Evolutionary conservation across 257 asterid genomes (phyloP), one percentile per base, ranked within the genome.

Genomic region (Capsicum rhomboideum): DNA sequence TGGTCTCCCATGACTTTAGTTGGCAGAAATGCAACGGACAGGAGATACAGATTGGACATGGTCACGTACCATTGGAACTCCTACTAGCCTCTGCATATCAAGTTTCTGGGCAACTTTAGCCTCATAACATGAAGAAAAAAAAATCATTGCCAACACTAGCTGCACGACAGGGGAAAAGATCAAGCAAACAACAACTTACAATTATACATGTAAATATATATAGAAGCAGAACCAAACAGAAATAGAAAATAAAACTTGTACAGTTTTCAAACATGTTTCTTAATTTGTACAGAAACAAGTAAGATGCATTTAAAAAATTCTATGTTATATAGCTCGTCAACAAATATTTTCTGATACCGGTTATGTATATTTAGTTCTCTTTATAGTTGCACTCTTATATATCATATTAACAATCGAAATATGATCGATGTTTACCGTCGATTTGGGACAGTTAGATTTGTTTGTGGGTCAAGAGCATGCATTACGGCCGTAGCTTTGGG

Each of bases 1-100:
- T 74, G 34, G n/a, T 74, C 37, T 74, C 20, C 40, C 23, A 74
- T 44, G 56, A 74, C n/a, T 87, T 74, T 93, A 95, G 99, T 82
- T 95, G 86, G 99, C 93, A 82, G 97, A 95, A 88, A 69, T 95
- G 94, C 85, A 67, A 59, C 91, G 88, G 50, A 77, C 11, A 79
- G 98, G 86, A 7, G 91, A 89, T 79, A 69, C 29, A 55, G 55
- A 85, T 6, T 94, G 99, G 99, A 61, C 71, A 78, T 96, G 99
- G 99, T 84, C 93, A 21, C 96, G 91, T 9, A 92, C 92, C 49
- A 95, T 95, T 50, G 97, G 88, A 29, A 95, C 99, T 75, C 99
- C 99, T n/a, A 86, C 91, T 46, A 95, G 95, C 89, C 89, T 84
- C 72, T 95, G 98, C 69, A 31, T 86, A 88, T 90, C 88, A 2